These are phyloP conservation scores for Dactylellina parvicollis DNA, from an alignment of 2,329 filamentous ascomycete genomes.

Conservation along the genomic window DNA sequence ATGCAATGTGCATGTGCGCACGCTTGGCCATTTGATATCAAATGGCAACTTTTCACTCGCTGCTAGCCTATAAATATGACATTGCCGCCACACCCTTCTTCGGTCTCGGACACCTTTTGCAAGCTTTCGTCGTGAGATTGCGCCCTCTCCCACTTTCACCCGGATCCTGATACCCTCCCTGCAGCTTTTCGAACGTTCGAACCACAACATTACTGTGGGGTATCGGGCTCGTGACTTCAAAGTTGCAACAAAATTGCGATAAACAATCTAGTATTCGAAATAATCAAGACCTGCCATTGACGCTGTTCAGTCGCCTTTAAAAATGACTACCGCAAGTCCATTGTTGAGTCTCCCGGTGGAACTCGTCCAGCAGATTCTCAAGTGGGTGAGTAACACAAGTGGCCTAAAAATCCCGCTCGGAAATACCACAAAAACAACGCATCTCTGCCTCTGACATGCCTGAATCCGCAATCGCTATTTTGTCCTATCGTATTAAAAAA, in stretches of 20 bases:
- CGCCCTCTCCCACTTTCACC: too few species aligned
- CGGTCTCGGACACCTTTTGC: neutral
- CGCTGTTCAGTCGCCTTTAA: neutral
- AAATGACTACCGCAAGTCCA: neutral
- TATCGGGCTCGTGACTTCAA: too few species aligned
- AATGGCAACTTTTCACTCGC: neutral
- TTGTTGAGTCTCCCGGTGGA: constrained; percentile 30
- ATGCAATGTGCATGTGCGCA: too few species aligned
- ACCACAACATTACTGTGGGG: too few species aligned
- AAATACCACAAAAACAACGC: constrained; percentile 43
- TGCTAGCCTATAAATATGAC: neutral
- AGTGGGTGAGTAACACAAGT: constrained; percentile 11
- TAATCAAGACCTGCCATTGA: neutral
- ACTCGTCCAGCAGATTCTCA: constrained; percentile 37
- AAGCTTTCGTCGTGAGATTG: neutral
- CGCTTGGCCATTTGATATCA: neutral
- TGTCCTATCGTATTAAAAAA: neutral
- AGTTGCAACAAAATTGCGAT: too few species aligned
- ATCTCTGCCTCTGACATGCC: too few species aligned
- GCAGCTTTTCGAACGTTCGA: too few species aligned
- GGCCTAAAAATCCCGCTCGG: neutral
- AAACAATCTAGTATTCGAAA: too few species aligned
- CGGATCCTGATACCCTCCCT: too few species aligned
- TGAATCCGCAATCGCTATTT: too few species aligned
- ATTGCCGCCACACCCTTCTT: neutral